These are phyloP conservation scores for Eucalyptus rudis DNA, from an alignment of 345 rosid genomes.

Conservation along the genomic window DNA sequence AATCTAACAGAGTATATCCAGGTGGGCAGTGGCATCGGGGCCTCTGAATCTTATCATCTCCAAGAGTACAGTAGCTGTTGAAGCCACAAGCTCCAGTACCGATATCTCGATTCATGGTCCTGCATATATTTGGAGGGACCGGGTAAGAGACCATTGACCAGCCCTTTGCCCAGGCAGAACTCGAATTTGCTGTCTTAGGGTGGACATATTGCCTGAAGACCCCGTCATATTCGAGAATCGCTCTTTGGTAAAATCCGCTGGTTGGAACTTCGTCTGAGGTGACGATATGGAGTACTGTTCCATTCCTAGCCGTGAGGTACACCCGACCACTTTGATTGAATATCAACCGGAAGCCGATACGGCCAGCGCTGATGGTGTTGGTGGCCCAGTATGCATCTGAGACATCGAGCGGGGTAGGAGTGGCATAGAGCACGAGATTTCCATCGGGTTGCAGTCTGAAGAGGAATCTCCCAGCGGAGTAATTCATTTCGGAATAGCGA, in stretches of 20 bases:
- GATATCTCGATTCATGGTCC: background rate
- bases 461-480: too few species aligned
- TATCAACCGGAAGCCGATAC: background rate
- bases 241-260: conserved; percentile 18
- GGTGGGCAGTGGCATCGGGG: background rate
- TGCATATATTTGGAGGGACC: conserved; percentile 27
- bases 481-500: too few species aligned
- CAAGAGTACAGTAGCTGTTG: conserved; percentile 30
- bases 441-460: too few species aligned
- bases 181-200: conserved; percentile 11
- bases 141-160: conserved; percentile 3
- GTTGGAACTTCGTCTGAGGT: background rate
- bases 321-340: background rate
- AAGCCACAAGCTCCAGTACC: conserved; percentile 42
- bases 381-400: rapidly evolving
- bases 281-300: too few species aligned
- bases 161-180: background rate
- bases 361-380: too few species aligned
- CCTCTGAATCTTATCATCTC: background rate
- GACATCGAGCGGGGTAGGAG: too few species aligned
- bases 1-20: too few species aligned
- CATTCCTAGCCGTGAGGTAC: too few species aligned
- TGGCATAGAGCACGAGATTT: too few species aligned
- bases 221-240: conserved; percentile 37
- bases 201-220: conserved; percentile 42